These are phyloP conservation scores for Globisporangium takayamanum DNA, from an alignment of 352 stramenopile species.

Conservation along the genomic window DNA sequence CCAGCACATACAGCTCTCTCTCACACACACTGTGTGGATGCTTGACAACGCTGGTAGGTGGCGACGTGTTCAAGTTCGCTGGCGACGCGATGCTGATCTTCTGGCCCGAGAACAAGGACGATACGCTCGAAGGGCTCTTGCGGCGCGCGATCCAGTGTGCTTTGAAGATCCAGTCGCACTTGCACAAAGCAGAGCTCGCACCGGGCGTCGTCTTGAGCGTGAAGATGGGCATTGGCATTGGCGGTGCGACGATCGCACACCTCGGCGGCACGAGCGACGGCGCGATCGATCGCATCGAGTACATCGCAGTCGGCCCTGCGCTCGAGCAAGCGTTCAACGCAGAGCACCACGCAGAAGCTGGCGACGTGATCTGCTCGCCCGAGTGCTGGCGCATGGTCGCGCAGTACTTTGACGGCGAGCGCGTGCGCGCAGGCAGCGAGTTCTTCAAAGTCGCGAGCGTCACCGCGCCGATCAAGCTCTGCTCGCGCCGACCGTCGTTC, in stretches of 20 bases:
- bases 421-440: slow-evolving; percentile 21
- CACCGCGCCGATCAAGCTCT: slow-evolving; percentile 54
- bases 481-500: slow-evolving; percentile 62
- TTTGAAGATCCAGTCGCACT: slow-evolving; percentile 84
- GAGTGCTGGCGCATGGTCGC: slow-evolving; percentile 73
- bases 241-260: slow-evolving; percentile 82
- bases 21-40: not conserved
- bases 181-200: slow-evolving; percentile 83
- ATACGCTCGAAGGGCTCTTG: slow-evolving; percentile 78
- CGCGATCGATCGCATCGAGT: slow-evolving; percentile 82
- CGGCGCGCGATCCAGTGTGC: slow-evolving; percentile 86
- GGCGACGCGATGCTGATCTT: slow-evolving; percentile 95
- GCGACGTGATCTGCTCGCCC: slow-evolving; percentile 87
- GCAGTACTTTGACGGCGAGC: slow-evolving; percentile 53
- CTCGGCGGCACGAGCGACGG: slow-evolving; percentile 86
- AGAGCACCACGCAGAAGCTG: slow-evolving; percentile 83
- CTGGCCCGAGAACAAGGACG: slow-evolving; percentile 88
- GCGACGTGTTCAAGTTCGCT: slow-evolving; percentile 94
- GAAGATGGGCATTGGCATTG: slow-evolving; percentile 92
- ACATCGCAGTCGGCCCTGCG: slow-evolving; percentile 87
- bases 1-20: not conserved
- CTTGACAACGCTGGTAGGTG: slow-evolving; percentile 18
- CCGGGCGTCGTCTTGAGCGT: slow-evolving; percentile 87
- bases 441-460: slow-evolving; percentile 63
- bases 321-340: slow-evolving; percentile 87